Evolutionary conservation across 257 asterid species (phyloP).

Genomic region (Primulina eburnea): DNA sequence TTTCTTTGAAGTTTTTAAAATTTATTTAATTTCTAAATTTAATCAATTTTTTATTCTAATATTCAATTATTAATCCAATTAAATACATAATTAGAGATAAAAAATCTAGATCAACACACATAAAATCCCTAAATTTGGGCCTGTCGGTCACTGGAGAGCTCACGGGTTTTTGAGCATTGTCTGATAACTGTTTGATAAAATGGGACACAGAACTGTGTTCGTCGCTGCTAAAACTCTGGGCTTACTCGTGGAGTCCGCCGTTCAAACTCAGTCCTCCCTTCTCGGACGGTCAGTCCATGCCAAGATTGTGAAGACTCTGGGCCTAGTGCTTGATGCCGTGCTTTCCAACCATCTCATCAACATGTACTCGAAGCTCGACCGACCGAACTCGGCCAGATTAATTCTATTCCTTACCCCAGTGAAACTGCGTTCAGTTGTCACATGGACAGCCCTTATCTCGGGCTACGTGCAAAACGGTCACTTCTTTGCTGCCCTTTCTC

Average conservation of each 20-base stretch:
- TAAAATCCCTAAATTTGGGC: too few species aligned
- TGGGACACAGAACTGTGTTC: neutral
- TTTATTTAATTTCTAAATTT: too few species aligned
- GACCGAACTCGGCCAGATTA: conserved; percentile 45
- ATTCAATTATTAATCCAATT: too few species aligned
- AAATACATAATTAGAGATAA: too few species aligned
- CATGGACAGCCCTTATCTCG: conserved; percentile 82
- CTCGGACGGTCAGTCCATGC: conserved; percentile 73
- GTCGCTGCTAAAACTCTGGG: conserved; percentile 51
- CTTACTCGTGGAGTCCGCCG: conserved; percentile 60
- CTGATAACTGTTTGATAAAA: too few species aligned
- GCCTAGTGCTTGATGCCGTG: conserved; percentile 45
- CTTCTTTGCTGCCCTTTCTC: conserved; percentile 44
- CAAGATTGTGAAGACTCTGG: conserved; percentile 41
- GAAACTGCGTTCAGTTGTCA: conserved; percentile 74
- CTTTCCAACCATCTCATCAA: conserved; percentile 75
- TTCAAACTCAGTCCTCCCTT: conserved; percentile 45
- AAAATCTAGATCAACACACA: too few species aligned
- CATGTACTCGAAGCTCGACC: conserved; percentile 89
- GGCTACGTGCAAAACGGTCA: conserved; percentile 82
- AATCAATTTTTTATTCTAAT: too few species aligned
- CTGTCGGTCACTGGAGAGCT: too few species aligned
- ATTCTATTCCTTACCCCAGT: conserved; percentile 53
- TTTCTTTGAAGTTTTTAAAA: too few species aligned
- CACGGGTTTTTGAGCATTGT: too few species aligned